Conservation (phyloP, 129 eudicot genomes). For the Artemisia annua region DNA sequence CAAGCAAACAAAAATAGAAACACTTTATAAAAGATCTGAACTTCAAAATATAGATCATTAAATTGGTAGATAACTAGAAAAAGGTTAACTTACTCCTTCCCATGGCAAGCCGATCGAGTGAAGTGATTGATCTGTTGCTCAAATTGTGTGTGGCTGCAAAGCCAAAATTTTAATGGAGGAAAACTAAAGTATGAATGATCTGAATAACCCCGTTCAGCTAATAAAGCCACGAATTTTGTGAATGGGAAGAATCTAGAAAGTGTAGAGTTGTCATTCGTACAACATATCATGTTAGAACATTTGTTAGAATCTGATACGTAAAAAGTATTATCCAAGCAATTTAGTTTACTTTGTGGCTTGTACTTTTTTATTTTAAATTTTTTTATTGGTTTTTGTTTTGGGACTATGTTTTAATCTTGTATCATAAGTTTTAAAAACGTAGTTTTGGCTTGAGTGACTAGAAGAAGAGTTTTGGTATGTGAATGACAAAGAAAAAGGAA, state of each 20-base stretch:
- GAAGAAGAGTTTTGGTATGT: no score
- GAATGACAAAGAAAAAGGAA: no score
- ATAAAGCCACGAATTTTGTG: slow-evolving; percentile 9
- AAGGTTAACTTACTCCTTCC: slow-evolving; percentile 24
- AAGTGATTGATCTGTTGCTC: not conserved
- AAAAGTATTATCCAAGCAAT: not conserved
- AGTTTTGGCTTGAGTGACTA: no score
- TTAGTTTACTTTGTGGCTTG: no score
- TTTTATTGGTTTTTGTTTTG: no score
- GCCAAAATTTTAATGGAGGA: not conserved
- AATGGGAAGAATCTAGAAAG: not conserved
- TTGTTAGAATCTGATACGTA: slow-evolving; percentile 9
- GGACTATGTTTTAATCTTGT: no score
- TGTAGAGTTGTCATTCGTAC: slow-evolving; percentile 23
- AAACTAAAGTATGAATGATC: not conserved
- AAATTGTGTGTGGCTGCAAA: slow-evolving; percentile 4
- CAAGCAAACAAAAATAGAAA: not conserved
- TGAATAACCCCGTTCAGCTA: not conserved
- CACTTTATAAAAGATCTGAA: not conserved
- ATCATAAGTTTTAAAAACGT: no score
- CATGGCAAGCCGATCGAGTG: not conserved
- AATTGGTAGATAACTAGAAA: not conserved
- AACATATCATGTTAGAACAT: not conserved
- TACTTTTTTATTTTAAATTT: no score
- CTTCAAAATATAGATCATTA: not conserved